Percentiles rank a stretch among this genome's conserved stretches.
Evolutionary conservation across 129 eudicot genomes (phyloP).

Genomic region (Tagetes erecta): DNA sequence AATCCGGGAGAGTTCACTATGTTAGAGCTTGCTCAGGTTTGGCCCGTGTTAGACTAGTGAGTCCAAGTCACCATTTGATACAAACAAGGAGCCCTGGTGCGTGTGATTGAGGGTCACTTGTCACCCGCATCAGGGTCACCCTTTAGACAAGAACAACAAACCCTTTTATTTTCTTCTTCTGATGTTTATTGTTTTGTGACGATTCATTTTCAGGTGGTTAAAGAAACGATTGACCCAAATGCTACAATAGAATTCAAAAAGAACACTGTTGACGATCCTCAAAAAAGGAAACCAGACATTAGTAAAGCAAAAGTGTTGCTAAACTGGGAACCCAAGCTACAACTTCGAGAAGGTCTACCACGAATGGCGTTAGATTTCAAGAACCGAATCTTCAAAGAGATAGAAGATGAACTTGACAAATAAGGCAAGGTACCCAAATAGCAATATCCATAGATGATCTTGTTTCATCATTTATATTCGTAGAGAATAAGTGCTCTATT

Average conservation of each 20-base stretch:
- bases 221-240: conserved; percentile 69
- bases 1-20: conserved; percentile 92
- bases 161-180: not conserved
- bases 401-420: conserved; percentile 65
- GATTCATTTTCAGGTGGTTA: conserved; percentile 52
- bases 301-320: conserved; percentile 67
- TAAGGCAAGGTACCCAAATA: conserved; percentile 20
- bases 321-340: conserved; percentile 79
- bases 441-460: conserved; percentile 19
- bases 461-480: not conserved
- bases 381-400: conserved; percentile 75
- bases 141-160: not conserved
- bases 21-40: conserved; percentile 91
- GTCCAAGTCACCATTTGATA: not conserved
- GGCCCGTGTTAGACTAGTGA: not conserved
- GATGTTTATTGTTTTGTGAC: not conserved
- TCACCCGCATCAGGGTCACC: not conserved
- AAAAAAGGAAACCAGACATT: conserved; percentile 85
- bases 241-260: conserved; percentile 64
- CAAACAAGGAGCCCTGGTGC: not conserved
- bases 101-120: not conserved
- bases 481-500: not conserved
- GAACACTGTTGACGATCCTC: conserved; percentile 91
- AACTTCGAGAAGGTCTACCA: conserved; percentile 74
- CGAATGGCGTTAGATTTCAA: conserved; percentile 73